phyloP scores from a whole-genome alignment of 495 filamentous ascomycete genomes.

The Polyplosphaeria fusca region DNA sequence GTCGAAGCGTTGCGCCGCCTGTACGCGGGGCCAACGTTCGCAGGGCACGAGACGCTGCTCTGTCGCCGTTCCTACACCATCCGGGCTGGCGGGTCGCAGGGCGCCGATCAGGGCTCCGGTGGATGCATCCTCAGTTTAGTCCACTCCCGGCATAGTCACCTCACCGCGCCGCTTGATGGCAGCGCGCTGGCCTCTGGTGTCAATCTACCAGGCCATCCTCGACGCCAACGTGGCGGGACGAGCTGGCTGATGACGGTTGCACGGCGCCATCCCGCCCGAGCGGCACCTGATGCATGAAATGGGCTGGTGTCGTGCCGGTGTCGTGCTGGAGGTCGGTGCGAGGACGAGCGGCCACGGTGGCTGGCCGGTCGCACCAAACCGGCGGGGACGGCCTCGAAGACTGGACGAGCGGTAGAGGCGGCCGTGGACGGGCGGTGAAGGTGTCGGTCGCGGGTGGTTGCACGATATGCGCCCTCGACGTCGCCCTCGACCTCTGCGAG shows the following conservation, averaged over 20 bases:
- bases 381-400: not conserved
- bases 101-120: no score
- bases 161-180: no score
- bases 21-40: no score
- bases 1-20: no score
- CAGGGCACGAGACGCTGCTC: no score
- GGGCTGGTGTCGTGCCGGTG: slow-evolving; percentile 13
- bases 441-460: no score
- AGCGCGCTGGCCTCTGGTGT: no score
- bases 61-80: no score
- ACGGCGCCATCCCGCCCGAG: slow-evolving; percentile 13
- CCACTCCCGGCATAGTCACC: no score
- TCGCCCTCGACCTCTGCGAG: not conserved
- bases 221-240: slow-evolving; percentile 24
- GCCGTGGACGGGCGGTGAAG: not conserved
- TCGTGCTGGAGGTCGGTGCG: slow-evolving; percentile 17
- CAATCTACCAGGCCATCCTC: slow-evolving; percentile 16
- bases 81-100: no score
- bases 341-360: slow-evolving; percentile 18
- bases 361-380: not conserved
- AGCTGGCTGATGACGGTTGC: slow-evolving; percentile 23
- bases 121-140: no score
- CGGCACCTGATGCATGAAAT: slow-evolving; percentile 24
- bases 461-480: no score
- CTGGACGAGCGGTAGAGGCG: not conserved